Evolutionary conservation across 805 yeast genomes (phyloP).

Genomic region (Scheffersomyces stipitis): DNA sequence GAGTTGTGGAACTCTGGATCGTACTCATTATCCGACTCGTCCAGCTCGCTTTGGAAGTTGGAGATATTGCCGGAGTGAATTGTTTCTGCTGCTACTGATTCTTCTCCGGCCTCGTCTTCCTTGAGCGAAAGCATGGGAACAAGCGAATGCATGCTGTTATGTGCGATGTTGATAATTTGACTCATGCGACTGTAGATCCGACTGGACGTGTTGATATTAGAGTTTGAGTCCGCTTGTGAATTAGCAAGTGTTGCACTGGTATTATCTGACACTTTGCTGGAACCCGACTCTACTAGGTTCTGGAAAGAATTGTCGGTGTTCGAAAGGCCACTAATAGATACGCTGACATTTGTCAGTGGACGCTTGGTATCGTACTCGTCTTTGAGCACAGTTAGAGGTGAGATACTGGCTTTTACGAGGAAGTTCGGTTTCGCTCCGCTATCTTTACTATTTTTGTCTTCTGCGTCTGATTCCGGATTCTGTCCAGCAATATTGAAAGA

Average conservation of each 20-base stretch:
- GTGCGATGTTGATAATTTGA: slow-evolving; percentile 13
- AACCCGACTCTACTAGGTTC: slow-evolving; percentile 3
- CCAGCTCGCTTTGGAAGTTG: slow-evolving; percentile 26
- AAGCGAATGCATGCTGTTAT: slow-evolving; percentile 15
- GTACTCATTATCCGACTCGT: slow-evolving; percentile 12
- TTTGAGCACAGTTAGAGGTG: slow-evolving; percentile 27
- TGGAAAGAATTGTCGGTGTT: slow-evolving; percentile 21
- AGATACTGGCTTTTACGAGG: slow-evolving; percentile 12
- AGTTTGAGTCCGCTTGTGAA: too few relatives aligned
- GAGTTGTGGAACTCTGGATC: slow-evolving; percentile 4
- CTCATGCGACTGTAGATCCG: slow-evolving; percentile 16
- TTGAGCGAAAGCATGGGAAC: slow-evolving; percentile 9
- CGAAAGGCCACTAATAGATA: slow-evolving; percentile 1
- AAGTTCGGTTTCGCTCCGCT: neutral
- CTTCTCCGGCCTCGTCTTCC: neutral
- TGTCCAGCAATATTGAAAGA: slow-evolving; percentile 5
- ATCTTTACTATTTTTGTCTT: neutral
- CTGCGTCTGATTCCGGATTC: neutral
- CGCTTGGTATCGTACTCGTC: slow-evolving; percentile 26
- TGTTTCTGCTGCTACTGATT: neutral
- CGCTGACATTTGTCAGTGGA: slow-evolving; percentile 13
- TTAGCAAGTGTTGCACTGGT: neutral
- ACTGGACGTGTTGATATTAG: slow-evolving; percentile 2
- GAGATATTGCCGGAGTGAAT: slow-evolving; percentile 6
- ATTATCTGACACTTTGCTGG: neutral